A percentile compares a stretch with the other conserved stretches of the same genome.
These are phyloP conservation scores for Clavispora carvajalis DNA, from an alignment of 805 yeast species.

Conservation along the genomic window DNA sequence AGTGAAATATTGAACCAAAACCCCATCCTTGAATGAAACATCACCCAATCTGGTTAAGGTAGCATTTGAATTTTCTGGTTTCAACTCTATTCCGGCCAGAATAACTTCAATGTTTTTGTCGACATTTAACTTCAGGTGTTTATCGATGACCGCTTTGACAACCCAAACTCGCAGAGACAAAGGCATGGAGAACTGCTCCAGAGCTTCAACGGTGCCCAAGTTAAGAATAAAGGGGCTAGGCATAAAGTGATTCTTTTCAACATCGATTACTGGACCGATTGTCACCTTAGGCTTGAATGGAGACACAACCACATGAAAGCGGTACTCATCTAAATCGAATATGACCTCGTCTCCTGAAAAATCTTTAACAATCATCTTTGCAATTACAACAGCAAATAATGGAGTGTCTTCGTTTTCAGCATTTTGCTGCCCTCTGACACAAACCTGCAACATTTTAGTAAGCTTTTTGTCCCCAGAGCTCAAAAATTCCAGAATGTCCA, in stretches of 20 bases:
- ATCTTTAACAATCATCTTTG: slow-evolving; percentile 22
- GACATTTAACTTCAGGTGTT: slow-evolving; percentile 2
- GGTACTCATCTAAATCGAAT: slow-evolving; percentile 20
- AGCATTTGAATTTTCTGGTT: slow-evolving; percentile 25
- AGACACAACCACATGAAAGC: slow-evolving; percentile 20
- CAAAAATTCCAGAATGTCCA: slow-evolving; percentile 17
- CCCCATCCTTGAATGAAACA: background rate
- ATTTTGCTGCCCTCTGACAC: slow-evolving; percentile 19
- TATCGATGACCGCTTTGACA: slow-evolving; percentile 12
- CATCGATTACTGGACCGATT: slow-evolving; percentile 25
- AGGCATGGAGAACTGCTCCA: slow-evolving; percentile 22
- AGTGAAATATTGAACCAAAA: slow-evolving; percentile 19
- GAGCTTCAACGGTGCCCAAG: slow-evolving; percentile 7
- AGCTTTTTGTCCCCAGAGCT: slow-evolving; percentile 4
- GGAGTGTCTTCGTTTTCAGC: slow-evolving; percentile 5
- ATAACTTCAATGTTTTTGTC: slow-evolving; percentile 14
- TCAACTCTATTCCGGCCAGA: slow-evolving; percentile 16
- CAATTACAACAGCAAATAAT: slow-evolving; percentile 15
- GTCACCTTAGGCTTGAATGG: slow-evolving; percentile 20
- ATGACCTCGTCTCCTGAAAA: slow-evolving; percentile 14
- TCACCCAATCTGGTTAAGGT: slow-evolving; percentile 13
- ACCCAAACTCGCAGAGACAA: slow-evolving; percentile 29
- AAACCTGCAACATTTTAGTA: slow-evolving; percentile 16
- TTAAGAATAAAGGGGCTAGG: slow-evolving; percentile 32
- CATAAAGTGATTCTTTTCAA: slow-evolving; percentile 22